Base-by-base conservation (phyloP, 2,329 filamentous ascomycete species). In the Fusarium concolor region DNA sequence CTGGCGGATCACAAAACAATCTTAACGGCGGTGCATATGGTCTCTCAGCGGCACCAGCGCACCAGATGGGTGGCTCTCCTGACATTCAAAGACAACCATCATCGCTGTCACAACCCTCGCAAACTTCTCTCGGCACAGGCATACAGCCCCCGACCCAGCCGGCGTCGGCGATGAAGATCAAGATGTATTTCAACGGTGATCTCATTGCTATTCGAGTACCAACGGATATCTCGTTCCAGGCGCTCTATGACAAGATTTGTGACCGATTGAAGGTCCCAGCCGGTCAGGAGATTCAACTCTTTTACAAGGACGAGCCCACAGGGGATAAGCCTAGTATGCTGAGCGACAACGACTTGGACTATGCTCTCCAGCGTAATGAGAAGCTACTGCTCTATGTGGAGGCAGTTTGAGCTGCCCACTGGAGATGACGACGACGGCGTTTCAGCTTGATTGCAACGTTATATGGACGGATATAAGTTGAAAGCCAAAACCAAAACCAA, bases 151-250 rank as follows among this genome's bases (percentile, higher is more conserved):
- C 71, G 12, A 65, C 63, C 22, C 73, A 83, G 55, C 77, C 79
- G 33, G 76, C 81, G 9, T 81, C 85, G 10, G 86, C 88, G 5
- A 90, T 97, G 83, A 98, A 97, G 79, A 92, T 98, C 77, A 98
- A 98, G 81, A 91, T 97, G 54, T 96, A 92, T 82, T 97, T 93
- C 82, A 92, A 95, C 69, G 91, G 94, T 63, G 95, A 97, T 71
- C 88, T 96, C 57, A 95, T 97, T 70, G 92, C 96, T 43, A 94
- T 99, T 74, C 90, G 94, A 33, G 93, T 98, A 56, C 91, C 95
- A 0, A 86, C 87, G 2, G 92, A 96, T 55, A 93, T 96, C 73
- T 86, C 86, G 54, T 96, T 90, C 78, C 84, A 87, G 53, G 91
- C 93, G 64, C 85, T 99, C 10, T 90, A 91, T 72, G 90, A 94